Percentiles rank a stretch among this genome's conserved stretches.
These are phyloP conservation scores for Alternaria triticimaculans DNA, from an alignment of 2,329 filamentous ascomycete species.

Conservation along the genomic window DNA sequence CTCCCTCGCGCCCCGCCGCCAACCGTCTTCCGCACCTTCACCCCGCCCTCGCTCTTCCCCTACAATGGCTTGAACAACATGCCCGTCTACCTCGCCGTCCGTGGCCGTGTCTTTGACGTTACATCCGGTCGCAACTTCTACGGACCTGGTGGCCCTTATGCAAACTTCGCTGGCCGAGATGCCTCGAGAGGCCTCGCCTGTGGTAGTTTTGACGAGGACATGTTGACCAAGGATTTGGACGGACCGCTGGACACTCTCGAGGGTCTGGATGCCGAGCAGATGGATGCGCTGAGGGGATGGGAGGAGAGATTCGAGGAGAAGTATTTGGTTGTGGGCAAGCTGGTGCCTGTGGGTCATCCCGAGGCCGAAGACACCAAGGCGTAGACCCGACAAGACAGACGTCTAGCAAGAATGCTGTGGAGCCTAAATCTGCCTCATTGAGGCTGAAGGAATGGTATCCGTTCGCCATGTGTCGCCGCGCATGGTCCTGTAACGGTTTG, in stretches of 20 bases:
- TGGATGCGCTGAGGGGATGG: slow-evolving; percentile 87
- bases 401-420: neutral
- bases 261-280: slow-evolving; percentile 74
- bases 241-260: slow-evolving; percentile 79
- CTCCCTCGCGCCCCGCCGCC: slow-evolving; percentile 68
- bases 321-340: slow-evolving; percentile 89
- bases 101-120: slow-evolving; percentile 91
- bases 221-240: slow-evolving; percentile 90
- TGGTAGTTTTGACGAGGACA: slow-evolving; percentile 92
- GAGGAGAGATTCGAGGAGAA: slow-evolving; percentile 93
- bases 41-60: slow-evolving; percentile 79
- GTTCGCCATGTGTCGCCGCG: neutral
- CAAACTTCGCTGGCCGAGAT: slow-evolving; percentile 94
- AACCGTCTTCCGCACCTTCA: slow-evolving; percentile 87
- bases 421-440: neutral
- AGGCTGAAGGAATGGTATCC: neutral
- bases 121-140: slow-evolving; percentile 89
- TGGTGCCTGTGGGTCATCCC: slow-evolving; percentile 71
- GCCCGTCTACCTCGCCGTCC: slow-evolving; percentile 90
- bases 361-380: slow-evolving; percentile 54
- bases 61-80: slow-evolving; percentile 77
- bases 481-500: neutral
- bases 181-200: slow-evolving; percentile 86
- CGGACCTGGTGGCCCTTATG: slow-evolving; percentile 91
- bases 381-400: neutral